Percentiles rank a stretch among this genome's conserved stretches.
phyloP scores from a whole-genome alignment of 176 grass and related monocot genomes.

The Phragmites australis region DNA sequence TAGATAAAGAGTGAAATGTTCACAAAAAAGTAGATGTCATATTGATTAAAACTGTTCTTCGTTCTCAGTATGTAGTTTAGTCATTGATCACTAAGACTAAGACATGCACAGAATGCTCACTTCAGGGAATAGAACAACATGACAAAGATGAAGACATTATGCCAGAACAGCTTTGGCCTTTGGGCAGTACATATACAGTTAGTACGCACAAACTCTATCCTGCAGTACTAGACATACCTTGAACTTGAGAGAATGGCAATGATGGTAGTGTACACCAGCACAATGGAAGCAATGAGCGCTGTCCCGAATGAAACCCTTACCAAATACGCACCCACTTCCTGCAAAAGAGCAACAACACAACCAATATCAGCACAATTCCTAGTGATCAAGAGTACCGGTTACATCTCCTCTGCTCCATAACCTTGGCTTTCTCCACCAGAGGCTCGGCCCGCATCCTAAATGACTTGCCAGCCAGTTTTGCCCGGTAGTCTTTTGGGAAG shows the following conservation, averaged over 20 bases:
- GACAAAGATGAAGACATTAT: slow-evolving; percentile 3
- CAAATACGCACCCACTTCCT: slow-evolving; percentile 79
- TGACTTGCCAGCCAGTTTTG: slow-evolving; percentile 82
- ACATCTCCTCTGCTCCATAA: neutral
- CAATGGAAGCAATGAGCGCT: slow-evolving; percentile 87
- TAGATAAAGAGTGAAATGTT: neutral
- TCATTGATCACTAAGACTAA: neutral
- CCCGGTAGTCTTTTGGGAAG: slow-evolving; percentile 83
- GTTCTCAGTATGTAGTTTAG: neutral
- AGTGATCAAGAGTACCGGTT: neutral
- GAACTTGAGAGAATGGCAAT: slow-evolving; percentile 80
- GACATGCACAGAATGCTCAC: neutral
- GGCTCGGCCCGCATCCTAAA: slow-evolving; percentile 87
- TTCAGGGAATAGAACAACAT: slow-evolving; percentile 20
- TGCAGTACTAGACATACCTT: slow-evolving; percentile 43
- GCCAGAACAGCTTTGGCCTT: neutral
- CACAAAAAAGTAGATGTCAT: neutral
- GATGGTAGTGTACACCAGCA: slow-evolving; percentile 94
- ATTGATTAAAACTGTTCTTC: neutral
- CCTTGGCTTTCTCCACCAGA: slow-evolving; percentile 78
- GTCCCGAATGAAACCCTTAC: slow-evolving; percentile 92
- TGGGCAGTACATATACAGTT: neutral
- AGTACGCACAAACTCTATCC: neutral
- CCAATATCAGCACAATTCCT: slow-evolving; percentile 29
- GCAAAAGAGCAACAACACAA: slow-evolving; percentile 33